Percentiles rank a stretch among this genome's conserved stretches.
phyloP scores from a whole-genome alignment of 2,329 filamentous ascomycete genomes.

The Fusarium poae region DNA sequence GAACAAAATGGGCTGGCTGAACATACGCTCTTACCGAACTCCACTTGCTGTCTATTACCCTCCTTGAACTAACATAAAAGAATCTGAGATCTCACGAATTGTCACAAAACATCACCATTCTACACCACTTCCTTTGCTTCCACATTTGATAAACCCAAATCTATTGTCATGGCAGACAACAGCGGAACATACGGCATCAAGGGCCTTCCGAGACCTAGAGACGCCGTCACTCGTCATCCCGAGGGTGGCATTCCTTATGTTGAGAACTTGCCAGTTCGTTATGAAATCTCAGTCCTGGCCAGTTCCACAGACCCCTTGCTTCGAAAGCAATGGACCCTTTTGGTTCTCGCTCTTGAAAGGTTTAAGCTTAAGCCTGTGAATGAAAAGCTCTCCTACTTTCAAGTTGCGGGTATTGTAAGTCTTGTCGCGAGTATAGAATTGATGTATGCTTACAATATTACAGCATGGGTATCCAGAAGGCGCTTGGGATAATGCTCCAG shows the following conservation, averaged over 20 bases:
- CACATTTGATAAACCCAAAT: background rate
- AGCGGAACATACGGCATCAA: slow-evolving; percentile 14
- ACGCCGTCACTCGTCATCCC: background rate
- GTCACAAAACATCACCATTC: too few species aligned
- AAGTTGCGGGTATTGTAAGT: slow-evolving; percentile 26
- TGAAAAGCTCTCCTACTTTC: slow-evolving; percentile 19
- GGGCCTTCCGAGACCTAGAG: slow-evolving; percentile 5
- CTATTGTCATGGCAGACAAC: background rate
- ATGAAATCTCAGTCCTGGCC: slow-evolving; percentile 5
- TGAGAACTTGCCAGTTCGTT: background rate
- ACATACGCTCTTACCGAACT: background rate
- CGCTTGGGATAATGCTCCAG: slow-evolving; percentile 10
- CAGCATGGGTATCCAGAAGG: slow-evolving; percentile 27
- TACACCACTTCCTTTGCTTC: too few species aligned
- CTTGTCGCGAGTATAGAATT: accelerated
- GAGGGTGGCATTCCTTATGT: slow-evolving; percentile 10
- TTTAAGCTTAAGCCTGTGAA: slow-evolving; percentile 14
- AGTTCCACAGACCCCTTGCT: background rate
- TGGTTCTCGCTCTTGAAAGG: slow-evolving; percentile 9
- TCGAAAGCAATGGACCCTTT: slow-evolving; percentile 20
- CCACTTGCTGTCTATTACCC: background rate
- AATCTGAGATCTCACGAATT: background rate
- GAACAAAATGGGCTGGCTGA: background rate
- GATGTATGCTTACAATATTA: accelerated
- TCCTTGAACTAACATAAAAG: background rate